These are phyloP conservation scores for Phylloporus sp. DNA, from an alignment of 768 basidiomycete genomes.

Conservation along the genomic window DNA sequence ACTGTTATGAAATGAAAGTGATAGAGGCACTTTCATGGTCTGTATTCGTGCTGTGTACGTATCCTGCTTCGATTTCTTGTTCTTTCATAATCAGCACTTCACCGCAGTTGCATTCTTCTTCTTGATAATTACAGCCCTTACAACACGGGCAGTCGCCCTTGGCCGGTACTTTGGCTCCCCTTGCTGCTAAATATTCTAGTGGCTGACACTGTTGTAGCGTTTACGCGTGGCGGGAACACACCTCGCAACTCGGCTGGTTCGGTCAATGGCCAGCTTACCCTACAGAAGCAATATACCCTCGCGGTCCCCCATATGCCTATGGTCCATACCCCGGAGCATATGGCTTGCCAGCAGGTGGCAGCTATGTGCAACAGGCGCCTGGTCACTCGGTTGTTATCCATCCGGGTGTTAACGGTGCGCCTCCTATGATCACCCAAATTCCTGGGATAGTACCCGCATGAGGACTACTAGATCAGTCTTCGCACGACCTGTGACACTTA, in stretches of 20 bases:
- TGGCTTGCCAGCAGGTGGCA: slow-evolving; percentile 22
- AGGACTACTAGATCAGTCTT: neutral
- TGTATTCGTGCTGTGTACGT: slow-evolving; percentile 51
- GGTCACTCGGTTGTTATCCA: slow-evolving; percentile 67
- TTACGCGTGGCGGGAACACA: slow-evolving; percentile 32
- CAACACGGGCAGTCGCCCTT: slow-evolving; percentile 34
- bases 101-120: slow-evolving; percentile 44
- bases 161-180: slow-evolving; percentile 24
- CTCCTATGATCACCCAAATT: slow-evolving; percentile 58
- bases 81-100: neutral
- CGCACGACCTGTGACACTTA: neutral
- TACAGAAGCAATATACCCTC: slow-evolving; percentile 21
- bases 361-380: slow-evolving; percentile 45
- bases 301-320: slow-evolving; percentile 25
- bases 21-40: slow-evolving; percentile 78
- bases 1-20: slow-evolving; percentile 77
- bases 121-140: slow-evolving; percentile 51
- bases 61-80: slow-evolving; percentile 1
- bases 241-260: slow-evolving; percentile 70
- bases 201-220: slow-evolving; percentile 9
- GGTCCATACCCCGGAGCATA: slow-evolving; percentile 31
- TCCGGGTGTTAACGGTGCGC: slow-evolving; percentile 55
- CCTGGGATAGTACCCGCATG: slow-evolving; percentile 32
- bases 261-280: slow-evolving; percentile 62
- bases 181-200: neutral